These are phyloP conservation scores for Austroboletus eburneus DNA, from an alignment of 768 basidiomycete species.

Conservation along the genomic window DNA sequence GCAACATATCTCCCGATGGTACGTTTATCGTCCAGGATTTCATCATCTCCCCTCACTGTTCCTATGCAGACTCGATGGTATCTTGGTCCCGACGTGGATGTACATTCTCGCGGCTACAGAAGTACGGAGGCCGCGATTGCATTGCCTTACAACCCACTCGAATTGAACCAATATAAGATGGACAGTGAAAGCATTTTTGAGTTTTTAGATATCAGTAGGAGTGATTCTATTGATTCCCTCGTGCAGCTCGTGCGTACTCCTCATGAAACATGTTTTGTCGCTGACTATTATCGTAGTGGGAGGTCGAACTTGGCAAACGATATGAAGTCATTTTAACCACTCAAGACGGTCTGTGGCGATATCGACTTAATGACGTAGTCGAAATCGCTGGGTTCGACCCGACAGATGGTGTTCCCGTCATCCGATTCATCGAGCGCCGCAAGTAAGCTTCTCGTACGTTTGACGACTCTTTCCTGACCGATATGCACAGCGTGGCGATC, in stretches of 20 bases:
- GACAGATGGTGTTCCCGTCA: background rate
- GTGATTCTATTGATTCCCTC: background rate
- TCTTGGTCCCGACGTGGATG: background rate
- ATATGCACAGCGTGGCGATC: background rate
- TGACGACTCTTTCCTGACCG: background rate
- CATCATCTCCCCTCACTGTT: background rate
- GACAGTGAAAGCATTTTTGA: background rate
- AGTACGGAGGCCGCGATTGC: background rate
- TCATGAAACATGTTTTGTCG: background rate
- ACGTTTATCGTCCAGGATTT: background rate
- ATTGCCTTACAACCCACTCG: background rate
- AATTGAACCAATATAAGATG: background rate
- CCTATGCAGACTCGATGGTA: background rate
- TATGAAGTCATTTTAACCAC: background rate
- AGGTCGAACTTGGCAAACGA: background rate
- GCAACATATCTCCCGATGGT: background rate
- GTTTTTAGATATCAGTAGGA: background rate
- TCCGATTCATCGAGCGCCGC: background rate
- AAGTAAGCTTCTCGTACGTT: background rate
- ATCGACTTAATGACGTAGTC: background rate
- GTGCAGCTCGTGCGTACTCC: background rate
- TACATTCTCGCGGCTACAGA: background rate
- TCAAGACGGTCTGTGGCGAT: background rate
- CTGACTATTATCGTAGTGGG: background rate
- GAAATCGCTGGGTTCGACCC: background rate